Evolutionary conservation across 2,329 filamentous ascomycete species (phyloP), one percentile per base, ranked within the genome.

Genomic region (Raffaelea arxii): DNA sequence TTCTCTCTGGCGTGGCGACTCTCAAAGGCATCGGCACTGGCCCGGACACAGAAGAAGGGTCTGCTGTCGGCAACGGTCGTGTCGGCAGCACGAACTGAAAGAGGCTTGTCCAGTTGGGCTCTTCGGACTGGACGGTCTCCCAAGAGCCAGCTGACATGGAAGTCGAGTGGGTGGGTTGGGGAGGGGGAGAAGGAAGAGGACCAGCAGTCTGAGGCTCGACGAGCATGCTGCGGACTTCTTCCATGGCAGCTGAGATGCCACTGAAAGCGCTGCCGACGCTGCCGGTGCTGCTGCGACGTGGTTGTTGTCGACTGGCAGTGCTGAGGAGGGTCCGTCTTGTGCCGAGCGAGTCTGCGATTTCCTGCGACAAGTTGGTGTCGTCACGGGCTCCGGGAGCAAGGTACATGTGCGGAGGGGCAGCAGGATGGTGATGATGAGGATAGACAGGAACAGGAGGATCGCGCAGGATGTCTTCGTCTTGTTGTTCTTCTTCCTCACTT

Each of bases 71-170:
- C 14, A 24, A 40, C 10, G 21, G 38, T 21, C 22, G 21, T 22
- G 40, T 27, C 25, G 45, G 44, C n/a, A 42, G 24, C 32, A 41
- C 44, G 22, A 41, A 45, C 16, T 50, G 43, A 35, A 44, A 54
- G 9, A 53, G 18, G 42, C 51, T 53, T 2, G 46, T 50, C 53
- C 53, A 53, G 51, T 54, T 54, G 27, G 49, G 49, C 49, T 50
- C 49, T 36, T 30, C 46, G 19, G 53, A 53, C 11, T 40, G 14
- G 44, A 53, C 27, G 16, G 53, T 54, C 37, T 50, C 51, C 53
- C 53, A 54, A 4, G 53, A 54, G 24, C 37, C 41, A 36, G 47
- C 47, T 32, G 52, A 51, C 19, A 41, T 36, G 10, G 46, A 25
- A 4, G 35, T 21, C 41, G 38, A 32, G 12, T 40, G 37, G 9